A percentile compares a stretch with the other conserved stretches of the same genome.
phyloP scores from a whole-genome alignment of 805 yeast species.

The Blastobotrys muscicola region DNA sequence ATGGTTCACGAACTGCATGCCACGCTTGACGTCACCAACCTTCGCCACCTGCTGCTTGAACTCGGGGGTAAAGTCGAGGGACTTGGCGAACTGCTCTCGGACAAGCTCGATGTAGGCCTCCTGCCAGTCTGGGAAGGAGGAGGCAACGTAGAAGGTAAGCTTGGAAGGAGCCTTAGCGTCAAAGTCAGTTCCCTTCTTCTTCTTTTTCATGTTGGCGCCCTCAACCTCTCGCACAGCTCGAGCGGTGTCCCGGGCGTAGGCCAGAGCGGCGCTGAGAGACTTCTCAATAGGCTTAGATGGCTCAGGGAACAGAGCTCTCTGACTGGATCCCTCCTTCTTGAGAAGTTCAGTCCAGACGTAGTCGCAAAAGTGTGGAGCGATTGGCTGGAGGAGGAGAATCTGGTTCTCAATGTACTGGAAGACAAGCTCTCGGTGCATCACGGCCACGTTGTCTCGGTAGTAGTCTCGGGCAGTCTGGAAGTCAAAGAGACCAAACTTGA shows the following conservation, averaged over 20 bases:
- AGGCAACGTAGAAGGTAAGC: conserved; percentile 63
- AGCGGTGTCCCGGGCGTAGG: conserved; percentile 67
- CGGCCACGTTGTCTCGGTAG: conserved; percentile 70
- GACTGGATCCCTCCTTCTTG: conserved; percentile 55
- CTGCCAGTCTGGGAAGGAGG: conserved; percentile 88
- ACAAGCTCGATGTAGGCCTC: conserved; percentile 73
- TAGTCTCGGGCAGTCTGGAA: conserved; percentile 92
- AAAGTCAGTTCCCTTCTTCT: conserved; percentile 65
- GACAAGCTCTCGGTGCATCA: conserved; percentile 80
- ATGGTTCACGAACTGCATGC: conserved; percentile 91
- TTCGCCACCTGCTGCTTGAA: conserved; percentile 31
- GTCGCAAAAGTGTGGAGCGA: conserved; percentile 95
- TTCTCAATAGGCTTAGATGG: conserved; percentile 57
- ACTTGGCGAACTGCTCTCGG: conserved; percentile 32
- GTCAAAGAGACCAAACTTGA: conserved; percentile 87
- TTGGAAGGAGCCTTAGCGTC: conserved; percentile 67
- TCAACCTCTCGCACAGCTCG: conserved; percentile 91
- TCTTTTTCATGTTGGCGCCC: conserved; percentile 77
- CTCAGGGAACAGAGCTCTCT: conserved; percentile 72
- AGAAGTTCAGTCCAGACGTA: conserved; percentile 78
- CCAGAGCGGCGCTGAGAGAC: conserved; percentile 56
- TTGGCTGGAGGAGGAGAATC: conserved; percentile 74
- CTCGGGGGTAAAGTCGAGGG: conserved; percentile 28
- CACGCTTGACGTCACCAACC: conserved; percentile 79
- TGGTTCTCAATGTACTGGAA: conserved; percentile 79